Base-by-base conservation (phyloP, 2,329 filamentous ascomycete species). In the Emericellopsis cladophorae region DNA sequence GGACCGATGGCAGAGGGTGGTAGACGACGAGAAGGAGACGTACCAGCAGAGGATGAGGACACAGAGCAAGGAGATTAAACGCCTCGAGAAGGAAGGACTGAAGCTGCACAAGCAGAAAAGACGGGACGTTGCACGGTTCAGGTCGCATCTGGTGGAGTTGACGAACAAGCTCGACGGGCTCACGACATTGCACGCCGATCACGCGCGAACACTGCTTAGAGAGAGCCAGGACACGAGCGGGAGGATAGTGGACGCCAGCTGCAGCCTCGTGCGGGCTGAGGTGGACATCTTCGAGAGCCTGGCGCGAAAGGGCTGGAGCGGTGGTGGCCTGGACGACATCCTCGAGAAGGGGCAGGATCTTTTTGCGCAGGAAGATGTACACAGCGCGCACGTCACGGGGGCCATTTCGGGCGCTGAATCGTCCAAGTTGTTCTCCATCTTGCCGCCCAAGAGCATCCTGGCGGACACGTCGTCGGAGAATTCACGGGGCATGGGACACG, bases 251-350 rank as follows among this genome's bases (percentile, higher is more conserved):
- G 78, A 82, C 42, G 75, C 76, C 15, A 73, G 74, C 50, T 80
- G 77, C 51, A 76, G 73, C 45, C 66, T 83, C 10, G 78, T 81
- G 11, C 65, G 79, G 15, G 79, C 79, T 41, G 79, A 83, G 59
- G 74, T 83, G 16, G 79, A 83, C 56, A 82, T 83, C 23, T 81
- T 81, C 43, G 79, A 83, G 60, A 66, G 72, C 21, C 59, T 83
- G 21, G 78, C 79, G 16, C 62, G 76, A 44, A 83, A 83, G 51
- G 79, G 79, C 7, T 82, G 78, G 79, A 72, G 64, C 16, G 79
- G 79, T 31, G 79, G 78, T 24, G 79, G 79, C 0, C 60, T 83
- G 23, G 79, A 82, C 44, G 78, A 81, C 29, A 58, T 83, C 4
- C 60, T 83, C 4, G 78, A 82, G 44, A 74, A 71, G 51, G 79